phyloP scores from a whole-genome alignment of 108 stramenopile genomes.

The Parietichytrium sp. region DNA sequence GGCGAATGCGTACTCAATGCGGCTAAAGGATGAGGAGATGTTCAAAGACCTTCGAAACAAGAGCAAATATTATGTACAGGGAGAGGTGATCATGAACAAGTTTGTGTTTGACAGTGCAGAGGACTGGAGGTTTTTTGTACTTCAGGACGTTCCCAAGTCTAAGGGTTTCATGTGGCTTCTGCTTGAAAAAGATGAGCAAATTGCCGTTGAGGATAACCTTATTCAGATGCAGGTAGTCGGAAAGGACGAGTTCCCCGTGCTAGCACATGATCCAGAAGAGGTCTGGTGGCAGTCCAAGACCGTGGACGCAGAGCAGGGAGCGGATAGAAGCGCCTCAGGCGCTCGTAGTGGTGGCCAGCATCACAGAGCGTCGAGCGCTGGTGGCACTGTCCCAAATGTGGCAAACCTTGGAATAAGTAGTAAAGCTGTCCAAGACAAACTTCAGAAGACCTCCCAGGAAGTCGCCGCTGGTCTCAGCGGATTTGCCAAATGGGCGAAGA shows the following conservation, averaged over 20 bases:
- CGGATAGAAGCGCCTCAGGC: neutral
- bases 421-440: neutral
- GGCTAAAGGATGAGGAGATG: neutral
- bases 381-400: neutral
- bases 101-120: neutral
- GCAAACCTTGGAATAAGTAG: neutral
- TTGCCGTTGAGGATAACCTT: neutral
- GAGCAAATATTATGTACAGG: neutral
- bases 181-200: neutral
- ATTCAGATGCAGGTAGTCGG: neutral
- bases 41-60: neutral
- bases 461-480: neutral
- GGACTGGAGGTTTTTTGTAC: slow-evolving; percentile 1
- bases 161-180: slow-evolving; percentile 32
- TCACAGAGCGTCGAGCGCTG: neutral
- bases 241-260: neutral
- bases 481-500: slow-evolving; percentile 36
- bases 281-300: neutral
- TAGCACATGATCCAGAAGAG: neutral
- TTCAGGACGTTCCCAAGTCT: neutral
- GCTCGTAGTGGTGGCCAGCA: neutral
- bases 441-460: slow-evolving; percentile 24
- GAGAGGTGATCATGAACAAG: neutral
- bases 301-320: neutral
- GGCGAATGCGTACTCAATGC: neutral